Evolutionary conservation across 208 protist species (phyloP), one percentile per base, ranked within the genome.

Genomic region (Trypanosoma cruzi): DNA sequence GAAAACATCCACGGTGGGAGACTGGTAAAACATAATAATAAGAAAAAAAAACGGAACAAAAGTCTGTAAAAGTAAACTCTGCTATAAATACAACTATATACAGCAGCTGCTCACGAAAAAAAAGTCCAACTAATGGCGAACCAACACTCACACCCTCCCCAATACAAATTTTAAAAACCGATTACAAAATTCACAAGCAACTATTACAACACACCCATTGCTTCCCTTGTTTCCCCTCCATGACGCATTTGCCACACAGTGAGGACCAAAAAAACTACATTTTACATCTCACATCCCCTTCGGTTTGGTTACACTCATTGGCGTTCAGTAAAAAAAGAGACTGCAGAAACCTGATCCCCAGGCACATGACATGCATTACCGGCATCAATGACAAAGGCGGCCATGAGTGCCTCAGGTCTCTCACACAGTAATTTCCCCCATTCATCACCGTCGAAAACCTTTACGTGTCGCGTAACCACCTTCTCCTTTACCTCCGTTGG

Each of bases 311-410:
- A 52, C 49, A 64, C 56, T 18, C 10, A 16, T n/a, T 56, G 29
- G 14, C 26, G 52, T 56, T 65, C 63, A 50, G 59, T 76, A 36
- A 64, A 70, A 42, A 84, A 85, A 13, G 71, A 73, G 18, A 86
- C 82, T 4, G 79, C 56, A 8, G 8, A 58, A 40, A 90, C 77
- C 64, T 88, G 81, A 46, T 87, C 80, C 18, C 79, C 77, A 32
- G 85, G 85, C 18, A 90, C 85, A 66, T 85, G 81, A 67, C 79
- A 86, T 13, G 85, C 85, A 64, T 85, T 85, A 71, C 72, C 79
- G n/a, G 81, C 70, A 67, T 90, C 85, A 57, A 85, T 82, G 44
- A 87, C 73, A 64, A 90, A 90, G 18, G 81, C 81, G 16, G 75
- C 44, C 72, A 80, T 75, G 29, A 90, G 74, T 31, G 85, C 85